These are phyloP conservation scores for Letharia columbiana DNA, from an alignment of 495 filamentous ascomycete genomes.

Conservation along the genomic window DNA sequence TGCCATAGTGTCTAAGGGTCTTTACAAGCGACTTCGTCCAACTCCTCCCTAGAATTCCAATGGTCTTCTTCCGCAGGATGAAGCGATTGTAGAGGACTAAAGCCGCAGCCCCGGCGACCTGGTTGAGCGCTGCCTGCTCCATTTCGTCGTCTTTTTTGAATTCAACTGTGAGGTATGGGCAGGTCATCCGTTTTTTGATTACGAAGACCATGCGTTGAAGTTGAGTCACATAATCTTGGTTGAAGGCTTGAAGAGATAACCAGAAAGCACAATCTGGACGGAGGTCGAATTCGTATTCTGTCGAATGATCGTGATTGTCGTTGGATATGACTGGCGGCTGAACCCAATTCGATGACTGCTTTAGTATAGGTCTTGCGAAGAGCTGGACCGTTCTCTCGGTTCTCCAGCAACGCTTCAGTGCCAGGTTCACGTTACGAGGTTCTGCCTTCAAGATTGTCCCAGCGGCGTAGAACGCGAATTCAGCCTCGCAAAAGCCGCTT, in stretches of 20 bases:
- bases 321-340: neutral
- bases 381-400: neutral
- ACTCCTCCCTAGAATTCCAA: neutral
- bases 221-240: neutral
- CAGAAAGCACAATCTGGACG: constrained; percentile 15
- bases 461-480: constrained; percentile 6
- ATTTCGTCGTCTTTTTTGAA: constrained; percentile 10
- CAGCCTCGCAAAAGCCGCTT: neutral
- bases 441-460: neutral
- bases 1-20: constrained; percentile 7
- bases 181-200: neutral
- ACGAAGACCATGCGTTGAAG: neutral
- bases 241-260: constrained; percentile 8
- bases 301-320: neutral
- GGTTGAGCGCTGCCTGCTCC: neutral
- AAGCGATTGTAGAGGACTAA: constrained; percentile 13
- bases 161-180: constrained; percentile 12
- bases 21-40: neutral
- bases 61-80: neutral
- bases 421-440: too few relatives aligned
- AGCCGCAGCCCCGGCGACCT: neutral
- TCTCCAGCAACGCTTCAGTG: neutral
- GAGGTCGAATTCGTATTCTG: constrained; percentile 10
- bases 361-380: neutral
- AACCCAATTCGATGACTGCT: neutral